Base-by-base conservation (phyloP, 139 green algal species). In the Volvox africanus region DNA sequence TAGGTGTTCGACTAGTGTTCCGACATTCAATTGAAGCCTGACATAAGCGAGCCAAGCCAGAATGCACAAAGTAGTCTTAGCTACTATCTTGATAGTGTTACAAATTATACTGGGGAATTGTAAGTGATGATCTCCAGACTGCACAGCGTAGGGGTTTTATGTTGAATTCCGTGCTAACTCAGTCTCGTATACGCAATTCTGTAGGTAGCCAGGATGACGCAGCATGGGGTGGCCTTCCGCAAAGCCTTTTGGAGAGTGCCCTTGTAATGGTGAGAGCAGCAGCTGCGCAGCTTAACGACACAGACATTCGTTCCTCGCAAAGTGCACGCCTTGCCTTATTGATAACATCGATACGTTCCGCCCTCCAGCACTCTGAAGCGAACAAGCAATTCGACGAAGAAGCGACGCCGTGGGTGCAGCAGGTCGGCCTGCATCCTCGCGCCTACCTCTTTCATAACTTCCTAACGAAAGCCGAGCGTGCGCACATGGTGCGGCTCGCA, bases 371-470 rank as follows among this genome's bases (percentile, higher is more conserved):
- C 65, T 28, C 65, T 37, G 69, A 82, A 13, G 69, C 69, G 16
- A 13, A 89, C 20, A 61, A 82, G 69, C 36, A 89, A 37, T 89
- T 89, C 16, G 86, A 90, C 0, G 86, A 77, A 33, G 86, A 90
- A 17, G 44, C 85, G 5, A 89, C 85, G 44, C 85, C 85, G 3
- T 89, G 95, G 95, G 89, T 97, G 2, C 92, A 97, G 94, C 87
- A 89, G n/a, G 36, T 98, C 6, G 96, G 94, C 2, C 95, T 93
- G 80, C 61, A 93, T 0, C 96, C 96, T 17, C 89, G 96, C 3
- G 93, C 93, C 20, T 98, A 96, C 62, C 37, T 97, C 22, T 97
- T 95, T 88, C 97, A 99, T 92, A 97, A 97, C 94, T 98, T 98
- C 84, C 90, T 98, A 18, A 95, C 92, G 12, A 50, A 83, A 2